Base-by-base conservation (phyloP, 2,329 filamentous ascomycete species). In the Stemphylium lycopersici region DNA sequence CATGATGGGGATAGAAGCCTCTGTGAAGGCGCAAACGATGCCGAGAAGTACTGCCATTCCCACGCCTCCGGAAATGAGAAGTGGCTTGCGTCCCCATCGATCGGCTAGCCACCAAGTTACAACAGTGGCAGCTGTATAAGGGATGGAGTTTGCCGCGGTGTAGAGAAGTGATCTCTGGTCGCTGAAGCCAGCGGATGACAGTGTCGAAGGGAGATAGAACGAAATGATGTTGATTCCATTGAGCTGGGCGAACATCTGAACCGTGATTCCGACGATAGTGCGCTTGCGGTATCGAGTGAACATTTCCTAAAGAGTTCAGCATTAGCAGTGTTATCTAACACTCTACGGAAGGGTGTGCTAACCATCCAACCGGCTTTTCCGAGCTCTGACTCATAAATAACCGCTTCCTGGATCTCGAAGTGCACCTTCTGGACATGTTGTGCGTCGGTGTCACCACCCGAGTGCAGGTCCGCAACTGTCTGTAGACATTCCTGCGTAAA, bases 161-260 rank as follows among this genome's bases (percentile, higher is more conserved):
- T 71, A 77, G 15, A 79, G 67, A 1, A 78, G 68, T 0, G 76
- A 77, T 48, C 75, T 73, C 22, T 67, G 56, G 11, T 76, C 61
- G 58, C 72, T 68, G 50, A 76, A 76, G 0, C 75, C 75, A n/a
- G 75, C 41, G 8, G 26, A 20, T 2, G 41, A 44, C n/a, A 46
- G 43, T 0, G 40, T 42, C 6, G 40, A 42, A 73, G 6, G 75
- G 12, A 78, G 72, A 45, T 78, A 78, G 58, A 77, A 78, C 4
- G 76, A 77, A 52, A 77, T 77, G 60, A 78, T 72, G 60, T 77
- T 78, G 62, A 77, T 77, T 20, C 76, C 76, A 59, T 77, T 77
- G 31, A 77, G 66, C 41, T 77, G 74, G 1, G 76, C 74, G 37
- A 75, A 77, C 73, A 77, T 77, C 34, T 77, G 74, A 7, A 71